Conservation (phyloP, 768 basidiomycete species). For the Boletellus emodensis region DNA sequence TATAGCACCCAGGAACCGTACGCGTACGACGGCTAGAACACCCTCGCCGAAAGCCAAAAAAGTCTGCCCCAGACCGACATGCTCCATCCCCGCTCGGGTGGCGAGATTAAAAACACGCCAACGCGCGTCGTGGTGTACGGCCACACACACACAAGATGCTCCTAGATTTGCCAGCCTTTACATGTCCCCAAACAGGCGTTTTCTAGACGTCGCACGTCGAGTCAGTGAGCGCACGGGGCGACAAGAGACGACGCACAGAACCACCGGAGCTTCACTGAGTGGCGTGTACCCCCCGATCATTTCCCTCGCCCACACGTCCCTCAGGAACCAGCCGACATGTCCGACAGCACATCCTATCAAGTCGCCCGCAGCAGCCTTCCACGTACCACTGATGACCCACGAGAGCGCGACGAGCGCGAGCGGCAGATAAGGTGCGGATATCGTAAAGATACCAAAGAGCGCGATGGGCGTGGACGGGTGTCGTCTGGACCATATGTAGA, state of each 20-base stretch:
- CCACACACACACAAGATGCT: too few species aligned
- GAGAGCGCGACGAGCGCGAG: conserved; percentile 86
- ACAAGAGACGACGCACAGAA: conserved; percentile 51
- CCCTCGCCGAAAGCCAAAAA: too few species aligned
- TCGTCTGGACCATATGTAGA: conserved; percentile 94
- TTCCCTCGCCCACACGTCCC: conserved; percentile 86
- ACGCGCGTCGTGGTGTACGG: background rate
- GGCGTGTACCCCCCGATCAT: conserved; percentile 73
- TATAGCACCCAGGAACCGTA: too few species aligned
- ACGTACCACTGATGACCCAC: conserved; percentile 78
- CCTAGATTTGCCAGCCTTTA: conserved; percentile 15
- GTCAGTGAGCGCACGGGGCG: conserved; percentile 1
- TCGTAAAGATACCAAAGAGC: conserved; percentile 90
- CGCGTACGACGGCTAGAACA: too few species aligned
- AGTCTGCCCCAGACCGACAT: too few species aligned
- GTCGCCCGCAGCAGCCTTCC: conserved; percentile 79
- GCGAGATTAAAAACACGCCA: background rate
- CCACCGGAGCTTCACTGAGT: conserved; percentile 67
- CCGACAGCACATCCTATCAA: conserved; percentile 84
- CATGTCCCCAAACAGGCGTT: conserved; percentile 61
- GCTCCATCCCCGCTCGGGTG: too few species aligned
- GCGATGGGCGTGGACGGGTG: conserved; percentile 96
- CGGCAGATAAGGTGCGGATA: conserved; percentile 94
- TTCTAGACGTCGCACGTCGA: conserved; percentile 35
- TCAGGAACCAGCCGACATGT: conserved; percentile 78